These are phyloP conservation scores for Boletus vermiculosoides DNA, from an alignment of 768 basidiomycete species.

Conservation along the genomic window DNA sequence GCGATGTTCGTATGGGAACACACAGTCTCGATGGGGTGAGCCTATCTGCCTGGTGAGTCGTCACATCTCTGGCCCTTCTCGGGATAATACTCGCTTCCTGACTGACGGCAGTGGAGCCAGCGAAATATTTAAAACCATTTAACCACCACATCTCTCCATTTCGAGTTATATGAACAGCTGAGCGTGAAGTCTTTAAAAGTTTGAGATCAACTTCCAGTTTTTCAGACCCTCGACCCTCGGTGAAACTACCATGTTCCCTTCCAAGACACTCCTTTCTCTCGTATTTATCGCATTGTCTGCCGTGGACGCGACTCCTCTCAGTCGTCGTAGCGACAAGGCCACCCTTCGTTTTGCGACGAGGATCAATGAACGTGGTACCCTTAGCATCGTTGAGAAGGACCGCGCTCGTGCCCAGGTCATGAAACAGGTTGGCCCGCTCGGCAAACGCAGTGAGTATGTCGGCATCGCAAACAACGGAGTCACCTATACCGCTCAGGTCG, in stretches of 20 bases:
- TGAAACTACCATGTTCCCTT: constrained; percentile 12
- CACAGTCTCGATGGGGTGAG: background rate
- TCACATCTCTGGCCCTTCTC: background rate
- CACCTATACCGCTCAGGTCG: constrained; percentile 29
- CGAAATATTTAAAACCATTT: background rate
- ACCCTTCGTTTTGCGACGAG: constrained; percentile 14
- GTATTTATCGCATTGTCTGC: constrained; percentile 11
- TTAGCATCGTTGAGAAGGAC: constrained; percentile 18
- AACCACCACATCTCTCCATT: too few species aligned
- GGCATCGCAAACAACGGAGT: constrained; percentile 21
- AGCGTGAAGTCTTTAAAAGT: background rate
- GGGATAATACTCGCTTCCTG: background rate
- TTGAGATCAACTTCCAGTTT: too few species aligned
- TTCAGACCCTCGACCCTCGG: background rate
- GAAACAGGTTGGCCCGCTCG: background rate
- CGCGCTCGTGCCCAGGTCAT: constrained; percentile 19
- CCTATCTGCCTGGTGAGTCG: background rate
- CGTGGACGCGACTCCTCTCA: constrained; percentile 16
- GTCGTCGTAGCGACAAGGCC: background rate
- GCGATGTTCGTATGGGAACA: too few species aligned
- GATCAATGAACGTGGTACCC: constrained; percentile 9
- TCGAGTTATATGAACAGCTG: background rate
- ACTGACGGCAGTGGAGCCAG: background rate
- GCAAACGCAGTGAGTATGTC: constrained; percentile 8
- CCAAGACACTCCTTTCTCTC: constrained; percentile 6